A percentile compares a stretch with the other conserved stretches of the same genome.
phyloP scores from a whole-genome alignment of 1,139 yeast species.

The Diutina ranongensis region DNA sequence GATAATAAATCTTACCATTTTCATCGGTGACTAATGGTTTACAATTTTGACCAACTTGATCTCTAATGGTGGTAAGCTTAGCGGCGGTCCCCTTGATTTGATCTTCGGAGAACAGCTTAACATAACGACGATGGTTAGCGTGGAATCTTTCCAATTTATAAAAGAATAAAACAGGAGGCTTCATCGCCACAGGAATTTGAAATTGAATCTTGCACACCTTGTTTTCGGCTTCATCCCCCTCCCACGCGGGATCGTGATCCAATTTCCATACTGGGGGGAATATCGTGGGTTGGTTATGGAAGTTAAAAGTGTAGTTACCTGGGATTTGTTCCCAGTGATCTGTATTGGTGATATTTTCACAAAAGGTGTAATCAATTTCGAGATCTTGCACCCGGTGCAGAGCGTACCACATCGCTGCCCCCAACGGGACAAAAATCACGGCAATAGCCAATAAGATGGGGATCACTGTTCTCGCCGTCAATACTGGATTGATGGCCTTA shows the following conservation, averaged over 20 bases:
- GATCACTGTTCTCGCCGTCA: slow-evolving; percentile 82
- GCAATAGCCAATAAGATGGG: slow-evolving; percentile 72
- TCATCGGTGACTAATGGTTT: slow-evolving; percentile 57
- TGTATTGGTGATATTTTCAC: slow-evolving; percentile 47
- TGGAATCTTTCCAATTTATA: slow-evolving; percentile 76
- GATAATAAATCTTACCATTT: slow-evolving; percentile 59
- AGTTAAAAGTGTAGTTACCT: slow-evolving; percentile 40
- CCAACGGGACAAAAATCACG: slow-evolving; percentile 78
- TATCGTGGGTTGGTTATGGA: slow-evolving; percentile 32
- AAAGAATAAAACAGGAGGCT: slow-evolving; percentile 67
- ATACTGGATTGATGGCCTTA: slow-evolving; percentile 57
- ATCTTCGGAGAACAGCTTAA: slow-evolving; percentile 80
- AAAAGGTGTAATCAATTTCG: slow-evolving; percentile 69
- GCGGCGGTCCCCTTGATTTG: slow-evolving; percentile 75
- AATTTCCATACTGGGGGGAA: slow-evolving; percentile 50
- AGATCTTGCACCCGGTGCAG: slow-evolving; percentile 69
- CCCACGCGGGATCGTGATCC: slow-evolving; percentile 30
- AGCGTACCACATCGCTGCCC: slow-evolving; percentile 83
- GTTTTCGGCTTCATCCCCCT: slow-evolving; percentile 42
- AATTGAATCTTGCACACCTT: slow-evolving; percentile 71
- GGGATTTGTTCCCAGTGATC: slow-evolving; percentile 54
- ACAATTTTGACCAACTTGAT: slow-evolving; percentile 75
- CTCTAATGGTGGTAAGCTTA: slow-evolving; percentile 41
- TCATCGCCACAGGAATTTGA: slow-evolving; percentile 61
- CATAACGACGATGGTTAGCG: slow-evolving; percentile 92